Percentiles rank a stretch among this genome's conserved stretches.
These are phyloP conservation scores for Sclerotinia subarctica DNA, from an alignment of 2,329 filamentous ascomycete genomes.

Conservation along the genomic window DNA sequence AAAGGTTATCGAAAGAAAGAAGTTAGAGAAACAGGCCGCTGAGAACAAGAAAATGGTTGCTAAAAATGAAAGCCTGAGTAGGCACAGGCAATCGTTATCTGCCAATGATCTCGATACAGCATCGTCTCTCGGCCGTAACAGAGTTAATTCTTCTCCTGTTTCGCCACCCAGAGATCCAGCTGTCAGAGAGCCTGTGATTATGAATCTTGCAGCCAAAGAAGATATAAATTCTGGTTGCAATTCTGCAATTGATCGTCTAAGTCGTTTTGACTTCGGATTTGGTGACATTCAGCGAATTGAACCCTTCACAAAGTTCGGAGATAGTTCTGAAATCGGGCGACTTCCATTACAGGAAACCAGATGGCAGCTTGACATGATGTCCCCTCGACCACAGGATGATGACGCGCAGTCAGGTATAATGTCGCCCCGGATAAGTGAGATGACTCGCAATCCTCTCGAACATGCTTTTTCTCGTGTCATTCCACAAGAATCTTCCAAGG, in stretches of 20 bases:
- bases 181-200: conserved; percentile 17
- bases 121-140: conserved; percentile 46
- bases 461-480: conserved; percentile 29
- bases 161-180: conserved; percentile 27
- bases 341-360: conserved; percentile 6
- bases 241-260: conserved; percentile 26
- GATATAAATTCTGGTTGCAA: conserved; percentile 23
- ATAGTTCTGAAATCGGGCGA: conserved; percentile 5
- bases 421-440: conserved; percentile 37
- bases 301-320: conserved; percentile 8
- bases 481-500: conserved; percentile 26
- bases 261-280: conserved; percentile 37
- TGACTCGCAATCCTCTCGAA: conserved; percentile 36
- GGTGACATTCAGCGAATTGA: conserved; percentile 18
- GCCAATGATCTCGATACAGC: conserved; percentile 49
- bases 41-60: conserved; percentile 22
- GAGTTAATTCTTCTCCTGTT: conserved; percentile 54
- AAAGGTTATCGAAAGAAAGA: conserved; percentile 57
- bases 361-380: conserved; percentile 7
- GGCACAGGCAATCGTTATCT: conserved; percentile 59
- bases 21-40: conserved; percentile 40
- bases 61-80: conserved; percentile 52
- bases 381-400: conserved; percentile 23
- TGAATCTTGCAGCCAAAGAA: conserved; percentile 20
- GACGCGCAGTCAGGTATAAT: conserved; percentile 34